These are phyloP conservation scores for Carnegiea gigantea DNA, from an alignment of 179 eudicot species.

Conservation along the genomic window DNA sequence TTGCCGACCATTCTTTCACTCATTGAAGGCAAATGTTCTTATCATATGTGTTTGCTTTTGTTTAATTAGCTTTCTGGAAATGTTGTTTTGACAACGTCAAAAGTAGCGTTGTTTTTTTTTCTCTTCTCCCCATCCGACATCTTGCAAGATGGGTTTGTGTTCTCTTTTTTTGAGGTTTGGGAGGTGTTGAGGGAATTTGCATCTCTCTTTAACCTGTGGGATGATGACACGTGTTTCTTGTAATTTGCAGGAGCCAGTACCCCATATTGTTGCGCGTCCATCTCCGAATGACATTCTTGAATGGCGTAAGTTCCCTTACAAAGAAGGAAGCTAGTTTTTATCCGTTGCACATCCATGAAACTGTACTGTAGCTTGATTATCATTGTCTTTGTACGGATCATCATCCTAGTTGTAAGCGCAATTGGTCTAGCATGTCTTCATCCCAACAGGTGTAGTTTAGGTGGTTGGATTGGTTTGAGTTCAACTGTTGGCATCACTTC, in stretches of 20 bases:
- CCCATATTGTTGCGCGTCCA: constrained; percentile 88
- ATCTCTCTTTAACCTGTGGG: not conserved
- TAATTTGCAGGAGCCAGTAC: constrained; percentile 77
- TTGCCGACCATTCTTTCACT: no score
- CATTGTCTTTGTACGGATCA: not conserved
- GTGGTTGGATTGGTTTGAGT: not conserved
- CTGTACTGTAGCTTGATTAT: not conserved
- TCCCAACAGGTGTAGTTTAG: not conserved
- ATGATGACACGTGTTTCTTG: constrained; percentile 3
- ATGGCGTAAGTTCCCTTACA: constrained; percentile 75
- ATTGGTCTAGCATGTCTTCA: not conserved
- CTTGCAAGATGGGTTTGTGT: not conserved
- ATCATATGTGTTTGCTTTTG: no score
- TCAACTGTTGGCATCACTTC: not conserved
- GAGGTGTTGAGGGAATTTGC: not conserved
- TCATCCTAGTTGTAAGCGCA: not conserved
- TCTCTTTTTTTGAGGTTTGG: not conserved
- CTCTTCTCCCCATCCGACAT: not conserved
- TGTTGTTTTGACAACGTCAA: no score
- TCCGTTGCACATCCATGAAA: not conserved
- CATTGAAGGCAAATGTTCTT: no score
- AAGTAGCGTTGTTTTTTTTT: not conserved
- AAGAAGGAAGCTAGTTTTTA: not conserved
- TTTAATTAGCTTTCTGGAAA: no score
- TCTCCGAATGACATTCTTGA: constrained; percentile 91